A percentile compares a stretch with the other conserved stretches of the same genome.
Evolutionary conservation across 2,329 filamentous ascomycete genomes (phyloP).

Genomic region (Pseudodiploospora longispora): DNA sequence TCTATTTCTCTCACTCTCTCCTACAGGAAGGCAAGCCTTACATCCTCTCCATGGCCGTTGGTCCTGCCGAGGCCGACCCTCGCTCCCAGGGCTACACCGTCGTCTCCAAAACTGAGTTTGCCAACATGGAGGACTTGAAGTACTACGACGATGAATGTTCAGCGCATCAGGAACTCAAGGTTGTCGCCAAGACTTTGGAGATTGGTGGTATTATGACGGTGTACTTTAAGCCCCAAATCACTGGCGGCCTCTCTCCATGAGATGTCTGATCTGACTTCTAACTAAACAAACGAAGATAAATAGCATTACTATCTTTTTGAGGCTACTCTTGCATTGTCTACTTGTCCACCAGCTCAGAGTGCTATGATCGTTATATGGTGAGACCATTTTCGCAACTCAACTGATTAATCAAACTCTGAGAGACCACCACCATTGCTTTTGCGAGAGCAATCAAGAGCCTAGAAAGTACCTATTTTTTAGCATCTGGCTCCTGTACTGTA

Average conservation of each 20-base stretch:
- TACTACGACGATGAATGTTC: constrained; percentile 54
- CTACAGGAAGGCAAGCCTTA: constrained; percentile 62
- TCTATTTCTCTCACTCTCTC: not conserved
- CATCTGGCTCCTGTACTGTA: no score
- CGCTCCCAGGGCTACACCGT: constrained; percentile 60
- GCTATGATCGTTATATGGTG: no score
- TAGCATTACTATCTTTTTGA: no score
- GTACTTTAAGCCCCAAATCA: constrained; percentile 29
- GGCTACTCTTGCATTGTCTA: no score
- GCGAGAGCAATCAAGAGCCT: no score
- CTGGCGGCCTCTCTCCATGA: constrained; percentile 12
- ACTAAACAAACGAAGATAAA: not conserved
- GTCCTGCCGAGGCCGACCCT: constrained; percentile 45
- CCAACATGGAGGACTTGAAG: constrained; percentile 57
- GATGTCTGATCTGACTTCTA: not conserved
- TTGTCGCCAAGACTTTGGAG: constrained; percentile 21
- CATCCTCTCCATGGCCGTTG: constrained; percentile 50
- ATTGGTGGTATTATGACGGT: constrained; percentile 32
- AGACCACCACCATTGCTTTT: no score
- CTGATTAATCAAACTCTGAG: no score
- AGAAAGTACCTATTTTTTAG: no score
- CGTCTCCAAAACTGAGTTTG: constrained; percentile 55
- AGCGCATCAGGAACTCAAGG: constrained; percentile 36
- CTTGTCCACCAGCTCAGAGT: no score
- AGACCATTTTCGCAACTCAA: no score